Base-by-base conservation (phyloP, 2,329 filamentous ascomycete species). In the Cytospora chrysosperma region DNA sequence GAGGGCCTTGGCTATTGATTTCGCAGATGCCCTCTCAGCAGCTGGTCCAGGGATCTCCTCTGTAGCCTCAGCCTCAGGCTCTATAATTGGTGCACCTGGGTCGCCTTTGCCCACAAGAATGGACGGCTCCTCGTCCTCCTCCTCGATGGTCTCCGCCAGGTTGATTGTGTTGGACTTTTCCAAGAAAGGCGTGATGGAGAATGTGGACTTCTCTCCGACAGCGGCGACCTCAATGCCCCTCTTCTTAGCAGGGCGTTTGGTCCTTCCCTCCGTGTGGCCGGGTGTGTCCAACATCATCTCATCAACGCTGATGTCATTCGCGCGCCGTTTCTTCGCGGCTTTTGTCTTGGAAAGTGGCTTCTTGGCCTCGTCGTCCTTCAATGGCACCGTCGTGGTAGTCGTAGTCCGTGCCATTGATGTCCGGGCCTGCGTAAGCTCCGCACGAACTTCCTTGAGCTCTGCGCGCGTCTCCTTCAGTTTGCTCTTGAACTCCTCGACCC, bases 101-200 rank as follows among this genome's bases (percentile, higher is more conserved):
- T 64, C 37, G 21, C 64, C 64, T 24, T 63, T 66, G 17, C 64
- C 54, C 8, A 47, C 37, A 13, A 66, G 64, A 3, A 66, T 51
- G 12, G 64, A 66, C 15, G 65, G 65, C 34, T 77, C 79, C 32
- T 73, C 67, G 4, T 64, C 70, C 24, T 70, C 68, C 17, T 76
- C 74, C 26, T 76, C 75, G 28, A 78, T 78, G 1, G 75, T 75
- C 24, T 81, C 79, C 13, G 72, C 67, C 17, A 88, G 78, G 67
- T 81, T 88, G 65, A 82, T 73, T 6, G 75, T 80, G 19, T 66
- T 66, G 2, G 64, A 66, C 75, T 83, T 87, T 75, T 93, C 96
- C 66, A 98, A 81, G 79, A 96, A 97, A 0, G 94, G 94, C 0
- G 94, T 98, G 67, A 97, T 92, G 4, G 93, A 97, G 75, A 98